A percentile compares a stretch with the other conserved stretches of the same genome.
These are phyloP conservation scores for Vigna unguiculata DNA, from an alignment of 306 rosid species.

Conservation along the genomic window DNA sequence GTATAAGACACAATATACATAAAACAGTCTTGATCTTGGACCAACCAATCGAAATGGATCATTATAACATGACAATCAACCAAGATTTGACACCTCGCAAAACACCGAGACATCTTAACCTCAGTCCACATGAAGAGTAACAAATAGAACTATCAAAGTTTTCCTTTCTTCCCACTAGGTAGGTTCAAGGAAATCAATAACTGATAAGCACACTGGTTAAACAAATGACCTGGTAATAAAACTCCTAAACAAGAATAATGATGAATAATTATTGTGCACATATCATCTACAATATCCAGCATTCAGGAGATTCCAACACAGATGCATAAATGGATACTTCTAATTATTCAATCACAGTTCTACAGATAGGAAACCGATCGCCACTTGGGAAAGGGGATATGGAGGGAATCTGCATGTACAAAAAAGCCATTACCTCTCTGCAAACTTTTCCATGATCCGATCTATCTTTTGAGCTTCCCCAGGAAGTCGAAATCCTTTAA, in stretches of 20 bases:
- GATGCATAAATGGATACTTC: conserved; percentile 32
- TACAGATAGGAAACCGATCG: conserved; percentile 32
- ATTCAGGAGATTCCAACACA: conserved; percentile 18
- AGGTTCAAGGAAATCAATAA: conserved; percentile 19
- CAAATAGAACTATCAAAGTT: conserved; percentile 12
- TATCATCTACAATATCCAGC: conserved; percentile 19
- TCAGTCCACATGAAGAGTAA: conserved; percentile 16
- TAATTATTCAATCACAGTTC: conserved; percentile 9
- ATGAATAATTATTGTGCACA: conserved; percentile 12
- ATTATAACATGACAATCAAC: conserved; percentile 35
- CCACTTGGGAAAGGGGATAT: conserved; percentile 28
- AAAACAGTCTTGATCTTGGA: conserved; percentile 9
- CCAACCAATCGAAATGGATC: conserved; percentile 9
- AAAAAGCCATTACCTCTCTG: conserved; percentile 72
- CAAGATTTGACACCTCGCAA: conserved; percentile 24
- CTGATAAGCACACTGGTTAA: conserved; percentile 32
- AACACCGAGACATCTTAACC: conserved; percentile 19
- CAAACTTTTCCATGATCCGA: conserved; percentile 99
- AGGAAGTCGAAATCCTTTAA: conserved; percentile 96
- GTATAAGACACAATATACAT: conserved; percentile 12
- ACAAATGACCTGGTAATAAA: conserved; percentile 7
- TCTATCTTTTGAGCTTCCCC: conserved; percentile 99
- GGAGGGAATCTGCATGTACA: conserved; percentile 35
- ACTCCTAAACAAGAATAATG: conserved; percentile 30
- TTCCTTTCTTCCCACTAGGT: conserved; percentile 15